A percentile compares a stretch with the other conserved stretches of the same genome.
These are phyloP conservation scores for Emergomyces africanus DNA, from an alignment of 2,329 filamentous ascomycete species.

Conservation along the genomic window DNA sequence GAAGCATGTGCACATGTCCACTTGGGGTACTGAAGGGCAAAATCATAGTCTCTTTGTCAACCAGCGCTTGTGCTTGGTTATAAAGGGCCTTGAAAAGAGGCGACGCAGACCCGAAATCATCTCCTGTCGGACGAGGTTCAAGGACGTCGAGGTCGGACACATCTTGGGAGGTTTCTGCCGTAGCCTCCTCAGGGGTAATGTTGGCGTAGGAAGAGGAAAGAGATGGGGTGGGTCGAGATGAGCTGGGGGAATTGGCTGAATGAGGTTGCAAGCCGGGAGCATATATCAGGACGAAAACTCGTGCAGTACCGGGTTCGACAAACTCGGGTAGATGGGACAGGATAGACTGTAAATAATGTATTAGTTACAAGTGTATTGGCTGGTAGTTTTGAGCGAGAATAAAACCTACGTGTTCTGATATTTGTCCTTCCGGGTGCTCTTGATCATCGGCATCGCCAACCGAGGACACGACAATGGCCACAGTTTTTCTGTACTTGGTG, in stretches of 20 bases:
- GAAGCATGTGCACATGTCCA: conserved; percentile 75
- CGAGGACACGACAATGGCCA: conserved; percentile 81
- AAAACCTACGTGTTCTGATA: conserved; percentile 62
- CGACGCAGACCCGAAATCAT: conserved; percentile 36
- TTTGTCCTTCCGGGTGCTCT: conserved; percentile 30
- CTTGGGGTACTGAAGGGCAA: conserved; percentile 76
- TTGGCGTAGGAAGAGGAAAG: conserved; percentile 79
- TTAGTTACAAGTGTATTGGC: neutral
- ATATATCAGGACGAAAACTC: conserved; percentile 83
- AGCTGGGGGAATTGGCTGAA: conserved; percentile 18
- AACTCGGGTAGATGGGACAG: conserved; percentile 76
- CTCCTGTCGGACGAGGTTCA: conserved; percentile 33
- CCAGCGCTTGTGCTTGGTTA: conserved; percentile 62
- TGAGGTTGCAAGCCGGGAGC: conserved; percentile 63
- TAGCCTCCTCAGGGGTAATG: conserved; percentile 59
- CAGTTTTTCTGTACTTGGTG: conserved; percentile 53
- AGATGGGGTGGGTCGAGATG: conserved; percentile 45
- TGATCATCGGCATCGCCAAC: conserved; percentile 38
- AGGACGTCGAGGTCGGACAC: conserved; percentile 41
- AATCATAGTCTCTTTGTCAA: conserved; percentile 76
- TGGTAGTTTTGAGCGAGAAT: neutral
- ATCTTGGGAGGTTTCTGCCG: conserved; percentile 32
- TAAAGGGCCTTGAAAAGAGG: conserved; percentile 67
- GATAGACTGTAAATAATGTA: conserved; percentile 49
- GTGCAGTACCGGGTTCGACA: conserved; percentile 58